These are phyloP conservation scores for Monilinia fructigena DNA, from an alignment of 2,329 filamentous ascomycete species.

Conservation along the genomic window DNA sequence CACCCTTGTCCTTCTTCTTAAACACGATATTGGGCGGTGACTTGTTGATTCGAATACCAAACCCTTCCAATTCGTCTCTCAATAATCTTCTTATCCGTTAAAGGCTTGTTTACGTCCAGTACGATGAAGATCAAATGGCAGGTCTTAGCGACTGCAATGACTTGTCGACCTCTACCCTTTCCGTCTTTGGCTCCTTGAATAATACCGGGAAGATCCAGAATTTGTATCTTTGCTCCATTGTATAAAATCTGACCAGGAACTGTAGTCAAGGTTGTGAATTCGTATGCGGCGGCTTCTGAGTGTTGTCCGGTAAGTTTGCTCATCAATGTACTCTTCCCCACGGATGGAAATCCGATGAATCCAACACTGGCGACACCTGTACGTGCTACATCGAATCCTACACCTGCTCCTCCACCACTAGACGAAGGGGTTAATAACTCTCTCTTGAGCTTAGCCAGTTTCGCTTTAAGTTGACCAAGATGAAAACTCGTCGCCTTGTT, in stretches of 20 bases:
- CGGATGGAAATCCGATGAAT: slow-evolving; percentile 97
- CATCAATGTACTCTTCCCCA: slow-evolving; percentile 98
- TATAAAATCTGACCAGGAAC: slow-evolving; percentile 95
- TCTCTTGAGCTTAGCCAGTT: slow-evolving; percentile 95
- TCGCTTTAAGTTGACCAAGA: slow-evolving; percentile 94
- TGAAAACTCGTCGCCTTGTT: slow-evolving; percentile 95
- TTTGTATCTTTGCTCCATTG: slow-evolving; percentile 96
- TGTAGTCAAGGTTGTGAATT: slow-evolving; percentile 97
- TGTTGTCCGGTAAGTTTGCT: slow-evolving; percentile 91
- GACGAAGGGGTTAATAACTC: slow-evolving; percentile 85
- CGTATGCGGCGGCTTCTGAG: slow-evolving; percentile 94
- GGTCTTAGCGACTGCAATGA: slow-evolving; percentile 98
- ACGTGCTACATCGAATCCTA: slow-evolving; percentile 95
- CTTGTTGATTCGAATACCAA: slow-evolving; percentile 98
- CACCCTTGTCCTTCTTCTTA: slow-evolving; percentile 99
- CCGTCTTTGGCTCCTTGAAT: slow-evolving; percentile 98
- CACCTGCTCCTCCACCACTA: slow-evolving; percentile 79
- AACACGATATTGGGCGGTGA: slow-evolving; percentile 97
- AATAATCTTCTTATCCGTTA: slow-evolving; percentile 95
- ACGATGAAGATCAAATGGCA: slow-evolving; percentile 99
- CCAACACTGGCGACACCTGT: slow-evolving; percentile 96
- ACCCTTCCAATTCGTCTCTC: slow-evolving; percentile 93
- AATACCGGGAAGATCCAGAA: slow-evolving; percentile 97
- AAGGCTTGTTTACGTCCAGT: slow-evolving; percentile 94
- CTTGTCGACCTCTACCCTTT: slow-evolving; percentile 93